Evolutionary conservation across 371 early-diverging fungal species (phyloP), one percentile per base, ranked within the genome.

Genomic region (Chytridium lagenaria): DNA sequence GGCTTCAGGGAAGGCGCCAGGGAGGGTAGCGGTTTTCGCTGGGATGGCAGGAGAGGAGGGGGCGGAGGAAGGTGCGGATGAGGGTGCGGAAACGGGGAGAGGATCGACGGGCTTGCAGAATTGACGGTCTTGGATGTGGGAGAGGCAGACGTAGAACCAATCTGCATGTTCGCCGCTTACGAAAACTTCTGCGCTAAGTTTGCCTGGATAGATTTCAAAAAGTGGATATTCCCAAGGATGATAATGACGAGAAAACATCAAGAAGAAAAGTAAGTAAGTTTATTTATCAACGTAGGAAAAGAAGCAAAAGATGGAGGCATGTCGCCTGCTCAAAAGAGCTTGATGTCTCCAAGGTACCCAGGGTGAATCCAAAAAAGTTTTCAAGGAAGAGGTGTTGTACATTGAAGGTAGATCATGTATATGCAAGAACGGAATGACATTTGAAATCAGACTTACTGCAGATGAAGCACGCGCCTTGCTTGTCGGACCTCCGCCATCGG

Each of bases 141-240:
- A 65, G 34, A 38, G 61, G 59, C 75, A 74, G 55, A 55, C 28
- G 67, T 70, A 74, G 67, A 74, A 74, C 75, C 75, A 74, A 50
- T 74, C 75, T 15, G 65, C 67, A 70, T 74, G 65, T 22, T 69
- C 75, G 30, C 75, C 75, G 33, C 55, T 23, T 1, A 70, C 70
- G 22, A 74, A 57, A 23, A 74, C 50, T 28, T 57, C 50, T 34
- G 70, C 15, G 50, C 59, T 38, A 5, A 34, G 70, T 26, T 70
- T 69, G 36, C 26, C 66, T 66, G 23, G 33, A 36, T 16, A 61
- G 57, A 22, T 30, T n/a, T n/a, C n/a, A n/a, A n/a, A n/a, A n/a
- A n/a, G n/a, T n/a, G n/a, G n/a, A n/a, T n/a, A n/a, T n/a, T n/a
- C n/a, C n/a, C n/a, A n/a, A n/a, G n/a, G n/a, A n/a, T n/a, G n/a